Evolutionary conservation across 176 grass and related monocot species (phyloP).

Genomic region (Oryza rufipogon): DNA sequence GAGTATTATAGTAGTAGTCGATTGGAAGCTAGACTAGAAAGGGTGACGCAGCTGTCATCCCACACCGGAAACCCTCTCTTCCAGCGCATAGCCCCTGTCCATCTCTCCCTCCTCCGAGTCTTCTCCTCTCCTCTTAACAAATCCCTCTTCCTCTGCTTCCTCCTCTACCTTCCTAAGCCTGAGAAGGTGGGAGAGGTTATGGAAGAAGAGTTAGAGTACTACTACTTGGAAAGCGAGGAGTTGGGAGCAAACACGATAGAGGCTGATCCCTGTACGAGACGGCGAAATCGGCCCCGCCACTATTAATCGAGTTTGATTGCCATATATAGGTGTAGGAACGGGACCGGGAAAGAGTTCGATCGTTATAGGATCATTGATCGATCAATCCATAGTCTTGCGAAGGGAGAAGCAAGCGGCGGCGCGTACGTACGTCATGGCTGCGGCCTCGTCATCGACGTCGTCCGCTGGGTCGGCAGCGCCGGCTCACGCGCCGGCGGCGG

Average conservation of each 20-base stretch:
- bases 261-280: not conserved
- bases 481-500: not conserved
- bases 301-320: not conserved
- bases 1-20: slow-evolving; percentile 5
- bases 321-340: not conserved
- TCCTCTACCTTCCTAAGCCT: not conserved
- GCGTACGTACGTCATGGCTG: not conserved
- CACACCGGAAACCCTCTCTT: slow-evolving; percentile 54
- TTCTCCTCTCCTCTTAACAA: not conserved
- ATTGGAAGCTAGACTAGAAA: slow-evolving; percentile 45
- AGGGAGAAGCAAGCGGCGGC: not conserved
- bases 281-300: not conserved
- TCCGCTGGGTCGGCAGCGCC: slow-evolving; percentile 36
- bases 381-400: not conserved
- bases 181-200: slow-evolving; percentile 26
- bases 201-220: not conserved
- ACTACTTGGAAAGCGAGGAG: not conserved
- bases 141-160: slow-evolving; percentile 11
- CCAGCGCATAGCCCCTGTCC: slow-evolving; percentile 49
- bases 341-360: not conserved
- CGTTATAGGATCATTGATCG: not conserved
- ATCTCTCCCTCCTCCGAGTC: not conserved
- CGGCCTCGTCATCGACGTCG: slow-evolving; percentile 39
- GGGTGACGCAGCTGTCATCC: slow-evolving; percentile 73
- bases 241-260: not conserved